A percentile compares a stretch with the other conserved stretches of the same genome.
phyloP scores from a whole-genome alignment of 495 filamentous ascomycete species.

The Sordaria brevicollis region DNA sequence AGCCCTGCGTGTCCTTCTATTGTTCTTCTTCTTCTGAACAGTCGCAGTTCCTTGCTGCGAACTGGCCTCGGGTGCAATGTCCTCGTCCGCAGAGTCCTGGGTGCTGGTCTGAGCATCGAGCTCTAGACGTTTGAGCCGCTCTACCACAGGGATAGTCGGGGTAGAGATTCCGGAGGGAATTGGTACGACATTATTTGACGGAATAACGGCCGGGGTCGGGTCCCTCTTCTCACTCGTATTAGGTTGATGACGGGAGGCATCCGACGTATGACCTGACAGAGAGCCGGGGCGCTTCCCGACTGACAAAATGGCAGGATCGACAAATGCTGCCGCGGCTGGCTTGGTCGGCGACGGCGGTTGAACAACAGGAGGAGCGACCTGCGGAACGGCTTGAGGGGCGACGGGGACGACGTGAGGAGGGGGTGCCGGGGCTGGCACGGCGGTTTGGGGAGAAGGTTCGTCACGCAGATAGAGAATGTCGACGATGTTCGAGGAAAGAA shows the following conservation, averaged over 20 bases:
- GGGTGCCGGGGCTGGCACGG: background rate
- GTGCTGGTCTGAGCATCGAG: background rate
- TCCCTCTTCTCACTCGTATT: conserved; percentile 29
- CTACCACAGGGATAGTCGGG: conserved; percentile 1
- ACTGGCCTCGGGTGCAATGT: conserved; percentile 2
- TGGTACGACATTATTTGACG: background rate
- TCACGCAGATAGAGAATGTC: conserved; percentile 24
- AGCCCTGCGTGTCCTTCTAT: conserved; percentile 11
- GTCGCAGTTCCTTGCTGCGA: conserved; percentile 8
- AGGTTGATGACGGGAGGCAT: conserved; percentile 13
- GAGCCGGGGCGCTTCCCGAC: conserved; percentile 28
- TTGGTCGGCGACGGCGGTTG: conserved; percentile 4
- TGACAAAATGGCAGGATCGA: conserved; percentile 47
- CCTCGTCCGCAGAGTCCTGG: conserved; percentile 14
- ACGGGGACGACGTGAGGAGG: background rate
- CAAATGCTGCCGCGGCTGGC: conserved; percentile 26
- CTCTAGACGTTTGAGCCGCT: conserved; percentile 10
- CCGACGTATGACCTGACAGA: conserved; percentile 3
- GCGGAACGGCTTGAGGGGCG: background rate
- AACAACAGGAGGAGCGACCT: conserved; percentile 1
- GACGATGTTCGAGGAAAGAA: conserved; percentile 27
- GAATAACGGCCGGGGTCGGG: conserved; percentile 8
- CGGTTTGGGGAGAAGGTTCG: conserved; percentile 2
- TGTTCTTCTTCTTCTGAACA: conserved; percentile 13
- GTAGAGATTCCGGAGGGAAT: conserved; percentile 4